Evolutionary conservation across 1,284 basidiomycete genomes (phyloP).

Genomic region (Cryptococcus deneoformans): DNA sequence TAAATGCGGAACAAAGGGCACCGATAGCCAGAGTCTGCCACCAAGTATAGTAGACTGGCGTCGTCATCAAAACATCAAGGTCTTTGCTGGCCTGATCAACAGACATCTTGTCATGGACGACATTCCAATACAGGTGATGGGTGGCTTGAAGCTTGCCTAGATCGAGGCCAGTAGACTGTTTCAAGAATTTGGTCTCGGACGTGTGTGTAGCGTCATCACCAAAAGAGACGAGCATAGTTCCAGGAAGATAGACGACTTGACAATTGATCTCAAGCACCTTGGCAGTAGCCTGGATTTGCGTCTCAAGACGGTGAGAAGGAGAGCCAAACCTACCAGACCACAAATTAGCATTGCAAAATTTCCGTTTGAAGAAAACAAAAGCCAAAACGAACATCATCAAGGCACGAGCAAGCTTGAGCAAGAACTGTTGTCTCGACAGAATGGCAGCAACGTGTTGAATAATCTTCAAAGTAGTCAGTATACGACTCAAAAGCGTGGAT

Average conservation of each 20-base stretch:
- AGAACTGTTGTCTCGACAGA: conserved; percentile 81
- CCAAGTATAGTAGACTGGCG: conserved; percentile 60
- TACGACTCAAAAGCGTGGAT: background rate
- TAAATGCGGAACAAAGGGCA: conserved; percentile 75
- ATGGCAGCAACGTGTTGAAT: conserved; percentile 87
- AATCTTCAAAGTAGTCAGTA: conserved; percentile 55
- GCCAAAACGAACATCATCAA: conserved; percentile 70
- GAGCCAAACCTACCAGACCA: conserved; percentile 62
- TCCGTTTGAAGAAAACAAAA: too few species aligned
- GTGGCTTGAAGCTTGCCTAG: conserved; percentile 73
- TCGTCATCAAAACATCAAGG: conserved; percentile 72
- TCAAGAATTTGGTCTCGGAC: conserved; percentile 79
- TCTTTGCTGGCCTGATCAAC: conserved; percentile 73
- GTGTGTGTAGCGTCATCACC: conserved; percentile 81
- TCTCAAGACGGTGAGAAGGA: conserved; percentile 82
- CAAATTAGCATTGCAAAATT: background rate
- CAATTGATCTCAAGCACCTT: conserved; percentile 79
- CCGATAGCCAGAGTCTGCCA: conserved; percentile 72
- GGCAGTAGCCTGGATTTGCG: conserved; percentile 82
- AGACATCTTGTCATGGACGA: conserved; percentile 81
- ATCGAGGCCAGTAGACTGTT: conserved; percentile 70
- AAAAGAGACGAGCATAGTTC: conserved; percentile 76
- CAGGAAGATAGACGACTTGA: conserved; percentile 82
- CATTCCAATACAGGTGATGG: conserved; percentile 78
- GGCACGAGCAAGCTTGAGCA: conserved; percentile 81